These are phyloP conservation scores for Termitomyces sp. DNA, from an alignment of 768 basidiomycete species.

Conservation along the genomic window DNA sequence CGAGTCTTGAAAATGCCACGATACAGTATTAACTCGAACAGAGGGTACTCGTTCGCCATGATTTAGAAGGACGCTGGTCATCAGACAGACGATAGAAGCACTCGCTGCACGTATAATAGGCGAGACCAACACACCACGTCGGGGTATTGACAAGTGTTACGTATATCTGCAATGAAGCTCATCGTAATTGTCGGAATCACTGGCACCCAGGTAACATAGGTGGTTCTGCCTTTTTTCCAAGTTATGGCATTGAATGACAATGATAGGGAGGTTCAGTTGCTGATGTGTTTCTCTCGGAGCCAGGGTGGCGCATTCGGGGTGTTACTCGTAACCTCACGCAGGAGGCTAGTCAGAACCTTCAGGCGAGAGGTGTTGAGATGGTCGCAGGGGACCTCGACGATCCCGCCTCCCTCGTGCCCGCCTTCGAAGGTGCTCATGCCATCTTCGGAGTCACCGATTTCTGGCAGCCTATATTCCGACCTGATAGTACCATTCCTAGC, in stretches of 20 bases:
- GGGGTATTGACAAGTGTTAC: background rate
- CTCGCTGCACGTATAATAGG: background rate
- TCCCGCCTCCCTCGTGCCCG: background rate
- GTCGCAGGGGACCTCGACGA: constrained; percentile 1
- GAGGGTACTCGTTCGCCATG: background rate
- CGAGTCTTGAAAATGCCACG: background rate
- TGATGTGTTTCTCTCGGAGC: constrained; percentile 6
- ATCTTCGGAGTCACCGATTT: constrained; percentile 7
- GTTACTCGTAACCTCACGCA: constrained; percentile 1
- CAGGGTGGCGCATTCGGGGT: constrained; percentile 4
- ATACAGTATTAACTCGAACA: background rate
- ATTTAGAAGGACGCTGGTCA: background rate
- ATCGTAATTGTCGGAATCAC: constrained; percentile 6
- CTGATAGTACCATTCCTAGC: background rate
- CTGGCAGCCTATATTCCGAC: constrained; percentile 2
- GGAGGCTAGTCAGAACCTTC: background rate
- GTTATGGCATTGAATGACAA: no score
- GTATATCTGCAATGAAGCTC: constrained; percentile 1
- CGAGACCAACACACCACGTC: background rate
- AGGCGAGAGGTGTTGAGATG: background rate
- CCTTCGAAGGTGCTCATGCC: constrained; percentile 3
- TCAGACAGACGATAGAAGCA: background rate
- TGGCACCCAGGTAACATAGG: background rate
- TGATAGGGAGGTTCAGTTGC: constrained; percentile 3
- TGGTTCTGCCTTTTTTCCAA: no score